Base-by-base conservation (phyloP, 768 basidiomycete species). In the Pisolithus microcarpus region DNA sequence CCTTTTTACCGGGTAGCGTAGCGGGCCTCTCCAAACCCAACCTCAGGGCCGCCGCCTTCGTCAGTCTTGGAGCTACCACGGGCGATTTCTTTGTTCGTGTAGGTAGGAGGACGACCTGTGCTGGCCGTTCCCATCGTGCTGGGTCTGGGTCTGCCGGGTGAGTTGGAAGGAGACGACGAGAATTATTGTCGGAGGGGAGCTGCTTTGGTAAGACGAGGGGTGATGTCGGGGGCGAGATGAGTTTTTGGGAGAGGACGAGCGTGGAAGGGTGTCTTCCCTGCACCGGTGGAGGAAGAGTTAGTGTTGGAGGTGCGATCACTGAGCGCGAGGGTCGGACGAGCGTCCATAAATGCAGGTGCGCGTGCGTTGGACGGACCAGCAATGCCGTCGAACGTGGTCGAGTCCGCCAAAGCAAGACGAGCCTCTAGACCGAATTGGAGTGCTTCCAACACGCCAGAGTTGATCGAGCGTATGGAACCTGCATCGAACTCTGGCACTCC, bases 191-290 rank as follows among this genome's bases (percentile, higher is more conserved):
- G 83, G 5, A 92, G 74, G 4, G 81, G 78, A 0, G 90, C 85
- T 0, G 87, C 82, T 43, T 79, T 78, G 5, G 87, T 87, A 50
- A 80, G 83, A 46, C 90, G 85, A 0, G 90, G 90, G 7, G 80
- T 75, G 48, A 91, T 90, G 56, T 81, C 79, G 0, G 90, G 90
- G 18, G 72, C 65, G 4, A 62, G 66, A 58, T 76, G 78, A n/a
- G n/a, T n/a, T n/a, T n/a, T n/a, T n/a, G n/a, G n/a, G n/a, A n/a
- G n/a, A n/a, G n/a, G n/a, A n/a, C n/a, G n/a, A n/a, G n/a, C n/a
- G n/a, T n/a, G n/a, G n/a, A n/a, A n/a, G n/a, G n/a, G n/a, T n/a
- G n/a, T n/a, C n/a, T n/a, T n/a, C n/a, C n/a, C n/a, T n/a, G n/a
- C n/a, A n/a, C n/a, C n/a, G n/a, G n/a, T n/a, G n/a, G n/a, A n/a